Base-by-base conservation (phyloP, 805 yeast species). In the Kluyveromyces dobzhanskii region DNA sequence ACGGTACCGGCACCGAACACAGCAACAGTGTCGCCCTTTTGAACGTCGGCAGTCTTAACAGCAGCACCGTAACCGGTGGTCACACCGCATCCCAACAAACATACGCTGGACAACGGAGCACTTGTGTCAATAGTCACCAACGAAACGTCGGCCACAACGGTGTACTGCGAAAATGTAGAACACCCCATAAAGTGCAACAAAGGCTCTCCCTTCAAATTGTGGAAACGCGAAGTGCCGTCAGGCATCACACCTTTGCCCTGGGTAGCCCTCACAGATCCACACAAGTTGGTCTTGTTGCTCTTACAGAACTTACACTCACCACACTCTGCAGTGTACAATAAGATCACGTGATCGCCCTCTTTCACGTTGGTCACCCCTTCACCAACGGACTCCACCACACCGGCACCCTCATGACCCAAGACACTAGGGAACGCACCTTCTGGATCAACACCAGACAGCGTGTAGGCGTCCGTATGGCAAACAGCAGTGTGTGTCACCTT, bases 21-120 rank as follows among this genome's bases (percentile, higher is more conserved):
- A 33, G 96, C 98, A 46, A 92, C 87, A 44, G 82, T 85, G 59
- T 90, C 97, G 51, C 96, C 97, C 59, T 76, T 72, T 58, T 82
- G 79, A 43, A 94, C 90, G 53, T 59, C 47, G 44, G 97, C 97
- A 37, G 95, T 85, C 69, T 85, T 85, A 52, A 84, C 75, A 39
- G 97, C 98, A 37, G 97, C 95, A 64, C 99, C 98, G 60, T 85
- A 85, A 48, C 98, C 98, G 38, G 98, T 92, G 39, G 98, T 92
- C 56, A 92, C 85, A 71, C 98, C 98, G 65, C 98, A 92, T 37
- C 98, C 99, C 54, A 94, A 75, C 62, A 94, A 67, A 70, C 97
- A 87, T 29, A 88, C 83, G 58, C 81, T 77, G 57, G 85, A 95
- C 61, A 79, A 71, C 45, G 85, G 83, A 43, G 95, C 97, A 48